These are phyloP conservation scores for Vachellia collinsii DNA, from an alignment of 306 rosid species.

Conservation along the genomic window DNA sequence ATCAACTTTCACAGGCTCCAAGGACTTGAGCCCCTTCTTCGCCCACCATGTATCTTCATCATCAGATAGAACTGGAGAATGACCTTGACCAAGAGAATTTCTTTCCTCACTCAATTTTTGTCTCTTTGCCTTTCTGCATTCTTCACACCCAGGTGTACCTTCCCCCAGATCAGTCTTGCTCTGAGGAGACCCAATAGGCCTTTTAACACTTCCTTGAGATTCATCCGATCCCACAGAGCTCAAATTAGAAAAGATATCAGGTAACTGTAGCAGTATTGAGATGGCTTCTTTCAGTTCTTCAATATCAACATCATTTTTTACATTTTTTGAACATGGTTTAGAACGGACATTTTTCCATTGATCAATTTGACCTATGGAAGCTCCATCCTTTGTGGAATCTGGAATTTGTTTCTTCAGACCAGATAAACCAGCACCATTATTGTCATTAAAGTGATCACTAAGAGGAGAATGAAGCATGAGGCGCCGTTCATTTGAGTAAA, in stretches of 20 bases:
- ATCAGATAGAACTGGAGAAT: constrained; percentile 62
- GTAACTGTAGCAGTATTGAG: constrained; percentile 65
- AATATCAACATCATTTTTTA: constrained; percentile 49
- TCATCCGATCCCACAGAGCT: constrained; percentile 56
- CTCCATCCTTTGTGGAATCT: constrained; percentile 50
- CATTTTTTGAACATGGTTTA: constrained; percentile 46
- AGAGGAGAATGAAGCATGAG: constrained; percentile 62
- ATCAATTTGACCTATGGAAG: constrained; percentile 55
- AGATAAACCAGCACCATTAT: constrained; percentile 30
- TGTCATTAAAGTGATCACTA: constrained; percentile 41
- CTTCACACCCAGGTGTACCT: constrained; percentile 93
- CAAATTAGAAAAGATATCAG: constrained; percentile 48
- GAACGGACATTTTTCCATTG: constrained; percentile 51
- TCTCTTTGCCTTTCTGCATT: constrained; percentile 83
- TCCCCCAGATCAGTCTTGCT: constrained; percentile 65
- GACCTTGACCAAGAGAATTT: constrained; percentile 58
- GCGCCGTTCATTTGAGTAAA: constrained; percentile 77
- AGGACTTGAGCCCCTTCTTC: constrained; percentile 73
- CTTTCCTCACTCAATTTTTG: constrained; percentile 78
- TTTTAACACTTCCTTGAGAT: constrained; percentile 61
- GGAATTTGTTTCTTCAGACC: constrained; percentile 40
- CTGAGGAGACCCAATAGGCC: constrained; percentile 51
- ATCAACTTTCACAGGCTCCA: constrained; percentile 70
- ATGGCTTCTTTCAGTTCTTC: constrained; percentile 77
- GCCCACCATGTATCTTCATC: constrained; percentile 92